A percentile compares a stretch with the other conserved stretches of the same genome.
phyloP scores from a whole-genome alignment of 768 basidiomycete species.

The Termitomyces titanicus region DNA sequence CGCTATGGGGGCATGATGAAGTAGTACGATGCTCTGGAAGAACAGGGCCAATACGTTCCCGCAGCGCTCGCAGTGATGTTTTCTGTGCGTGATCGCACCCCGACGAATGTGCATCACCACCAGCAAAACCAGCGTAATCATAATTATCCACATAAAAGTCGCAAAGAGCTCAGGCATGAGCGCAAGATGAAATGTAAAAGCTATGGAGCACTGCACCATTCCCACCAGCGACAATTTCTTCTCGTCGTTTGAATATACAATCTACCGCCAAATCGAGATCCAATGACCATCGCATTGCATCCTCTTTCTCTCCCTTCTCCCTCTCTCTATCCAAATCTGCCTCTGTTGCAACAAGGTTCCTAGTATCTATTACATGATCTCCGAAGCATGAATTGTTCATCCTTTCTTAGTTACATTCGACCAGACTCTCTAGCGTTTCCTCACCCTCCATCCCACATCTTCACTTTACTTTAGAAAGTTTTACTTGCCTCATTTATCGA shows the following conservation, averaged over 20 bases:
- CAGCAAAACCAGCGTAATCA: constrained; percentile 32
- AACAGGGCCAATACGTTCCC: constrained; percentile 20
- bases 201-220: constrained; percentile 39
- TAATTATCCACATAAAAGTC: constrained; percentile 44
- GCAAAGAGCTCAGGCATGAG: constrained; percentile 65
- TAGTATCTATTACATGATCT: not conserved
- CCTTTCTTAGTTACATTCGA: not conserved
- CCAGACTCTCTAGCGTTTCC: not conserved
- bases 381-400: not conserved
- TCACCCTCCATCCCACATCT: not conserved
- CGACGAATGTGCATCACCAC: constrained; percentile 35
- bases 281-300: constrained; percentile 4
- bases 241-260: constrained; percentile 17
- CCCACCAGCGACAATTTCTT: constrained; percentile 32
- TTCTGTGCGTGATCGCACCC: constrained; percentile 46
- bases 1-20: constrained; percentile 50
- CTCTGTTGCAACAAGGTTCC: not conserved
- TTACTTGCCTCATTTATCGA: constrained; percentile 1
- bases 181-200: constrained; percentile 65
- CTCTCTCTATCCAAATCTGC: not conserved
- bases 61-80: constrained; percentile 38
- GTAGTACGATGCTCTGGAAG: constrained; percentile 55
- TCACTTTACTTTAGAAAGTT: constrained; percentile 8
- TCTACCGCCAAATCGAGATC: not conserved
- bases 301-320: not conserved